Percentiles rank a stretch among this genome's conserved stretches.
Conservation (phyloP, 306 rosid genomes). For the Cucurbita argyrosperma region DNA sequence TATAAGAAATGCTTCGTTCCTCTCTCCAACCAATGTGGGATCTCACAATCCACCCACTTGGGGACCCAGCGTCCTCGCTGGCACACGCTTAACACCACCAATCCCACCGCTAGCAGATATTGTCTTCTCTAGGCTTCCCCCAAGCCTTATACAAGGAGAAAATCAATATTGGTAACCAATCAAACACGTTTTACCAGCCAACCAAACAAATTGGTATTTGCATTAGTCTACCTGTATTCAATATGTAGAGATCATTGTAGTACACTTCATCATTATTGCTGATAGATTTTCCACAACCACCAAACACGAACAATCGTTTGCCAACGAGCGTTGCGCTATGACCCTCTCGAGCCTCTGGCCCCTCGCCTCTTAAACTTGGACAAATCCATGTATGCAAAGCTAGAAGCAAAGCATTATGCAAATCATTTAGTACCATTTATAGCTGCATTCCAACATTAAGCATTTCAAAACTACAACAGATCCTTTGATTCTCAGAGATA, state of each 20-base stretch:
- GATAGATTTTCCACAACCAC: constrained; percentile 88
- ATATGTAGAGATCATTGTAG: constrained; percentile 80
- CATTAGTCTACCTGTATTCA: constrained; percentile 55
- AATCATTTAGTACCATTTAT: not conserved
- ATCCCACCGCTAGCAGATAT: no score
- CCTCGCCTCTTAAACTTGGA: constrained; percentile 75
- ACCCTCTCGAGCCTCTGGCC: constrained; percentile 95
- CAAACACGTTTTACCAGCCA: no score
- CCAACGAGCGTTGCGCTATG: constrained; percentile 88
- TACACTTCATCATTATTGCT: constrained; percentile 48
- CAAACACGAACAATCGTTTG: constrained; percentile 68
- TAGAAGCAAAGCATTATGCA: constrained; percentile 12
- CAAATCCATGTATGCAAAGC: constrained; percentile 69
- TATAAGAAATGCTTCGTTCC: no score
- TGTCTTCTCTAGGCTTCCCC: no score
- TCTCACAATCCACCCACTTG: no score
- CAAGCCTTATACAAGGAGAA: no score
- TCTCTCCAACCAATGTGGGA: no score
- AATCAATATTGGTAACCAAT: no score
- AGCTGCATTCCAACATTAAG: not conserved
- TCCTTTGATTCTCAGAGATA: not conserved
- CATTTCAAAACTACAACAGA: not conserved
- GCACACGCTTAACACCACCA: no score
- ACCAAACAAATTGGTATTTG: not conserved
- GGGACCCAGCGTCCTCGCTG: no score